A percentile compares a stretch with the other conserved stretches of the same genome.
phyloP scores from a whole-genome alignment of 257 asterid species.

The Handroanthus guayacan region DNA sequence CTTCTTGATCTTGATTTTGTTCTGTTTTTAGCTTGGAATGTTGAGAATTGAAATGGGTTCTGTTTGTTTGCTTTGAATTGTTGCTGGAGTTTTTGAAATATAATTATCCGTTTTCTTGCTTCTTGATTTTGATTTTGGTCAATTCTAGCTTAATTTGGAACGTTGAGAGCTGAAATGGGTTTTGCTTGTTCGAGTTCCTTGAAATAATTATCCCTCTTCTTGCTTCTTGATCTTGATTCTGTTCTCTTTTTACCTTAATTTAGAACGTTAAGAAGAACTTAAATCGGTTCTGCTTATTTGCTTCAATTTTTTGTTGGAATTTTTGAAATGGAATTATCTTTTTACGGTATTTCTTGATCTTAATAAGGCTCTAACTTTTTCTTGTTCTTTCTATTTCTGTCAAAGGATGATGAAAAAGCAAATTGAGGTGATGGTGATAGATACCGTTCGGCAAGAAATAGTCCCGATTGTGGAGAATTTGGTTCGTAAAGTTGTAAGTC shows the following conservation, averaged over 20 bases:
- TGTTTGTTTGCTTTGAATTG: neutral
- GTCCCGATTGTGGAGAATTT: conserved; percentile 41
- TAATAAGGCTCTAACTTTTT: neutral
- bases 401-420: conserved; percentile 42
- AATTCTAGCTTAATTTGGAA: neutral
- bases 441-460: conserved; percentile 22
- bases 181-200: neutral
- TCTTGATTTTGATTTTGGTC: neutral
- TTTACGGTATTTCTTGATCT: conserved; percentile 15
- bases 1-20: neutral
- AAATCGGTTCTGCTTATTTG: too few relatives aligned
- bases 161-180: conserved; percentile 18
- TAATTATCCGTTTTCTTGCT: neutral
- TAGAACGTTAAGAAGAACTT: too few relatives aligned
- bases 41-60: conserved; percentile 22
- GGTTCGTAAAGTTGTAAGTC: conserved; percentile 51
- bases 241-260: neutral
- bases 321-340: neutral
- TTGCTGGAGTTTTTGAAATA: conserved; percentile 2
- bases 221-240: too few relatives aligned
- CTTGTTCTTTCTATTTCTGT: neutral
- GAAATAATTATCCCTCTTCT: too few relatives aligned
- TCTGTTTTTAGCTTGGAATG: neutral
- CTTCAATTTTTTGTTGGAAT: too few relatives aligned
- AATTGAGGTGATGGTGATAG: conserved; percentile 43